These are phyloP conservation scores for Mrakia blollopis DNA, from an alignment of 768 basidiomycete species.

Conservation along the genomic window DNA sequence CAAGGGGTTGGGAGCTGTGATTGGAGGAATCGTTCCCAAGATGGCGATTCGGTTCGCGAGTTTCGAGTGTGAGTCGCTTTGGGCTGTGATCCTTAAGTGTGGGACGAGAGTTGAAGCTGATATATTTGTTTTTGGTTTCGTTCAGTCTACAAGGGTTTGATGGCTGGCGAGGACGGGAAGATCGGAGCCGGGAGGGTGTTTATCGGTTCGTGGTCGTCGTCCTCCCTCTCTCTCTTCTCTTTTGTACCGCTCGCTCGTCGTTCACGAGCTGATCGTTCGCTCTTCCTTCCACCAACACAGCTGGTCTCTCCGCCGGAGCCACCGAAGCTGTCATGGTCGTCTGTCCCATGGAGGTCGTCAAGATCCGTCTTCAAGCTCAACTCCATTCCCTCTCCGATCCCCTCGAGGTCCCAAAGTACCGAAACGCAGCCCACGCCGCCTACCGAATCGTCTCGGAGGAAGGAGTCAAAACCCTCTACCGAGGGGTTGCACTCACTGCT, in stretches of 20 bases:
- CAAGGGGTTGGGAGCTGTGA: conserved; percentile 94
- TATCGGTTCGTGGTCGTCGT: conserved; percentile 56
- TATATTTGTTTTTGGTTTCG: background rate
- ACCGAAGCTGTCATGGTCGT: conserved; percentile 92
- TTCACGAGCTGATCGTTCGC: background rate
- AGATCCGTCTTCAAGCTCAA: conserved; percentile 96
- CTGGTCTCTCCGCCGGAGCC: conserved; percentile 90
- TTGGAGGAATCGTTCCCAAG: conserved; percentile 96
- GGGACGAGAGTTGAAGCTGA: background rate
- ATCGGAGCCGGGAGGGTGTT: conserved; percentile 77
- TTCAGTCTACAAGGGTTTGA: conserved; percentile 65
- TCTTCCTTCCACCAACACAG: conserved; percentile 47
- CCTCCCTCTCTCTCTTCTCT: background rate
- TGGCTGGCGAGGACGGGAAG: conserved; percentile 61
- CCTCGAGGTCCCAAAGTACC: conserved; percentile 83
- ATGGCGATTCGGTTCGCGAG: conserved; percentile 99
- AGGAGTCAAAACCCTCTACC: conserved; percentile 74
- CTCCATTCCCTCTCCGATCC: conserved; percentile 96
- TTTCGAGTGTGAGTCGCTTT: conserved; percentile 62
- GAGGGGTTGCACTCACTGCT: conserved; percentile 89
- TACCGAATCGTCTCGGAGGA: conserved; percentile 93
- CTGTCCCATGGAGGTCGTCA: conserved; percentile 98
- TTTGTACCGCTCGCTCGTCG: background rate
- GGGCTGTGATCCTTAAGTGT: background rate
- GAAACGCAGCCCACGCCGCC: conserved; percentile 94